These are phyloP conservation scores for Termitomyces titanicus DNA, from an alignment of 768 basidiomycete species.

Conservation along the genomic window DNA sequence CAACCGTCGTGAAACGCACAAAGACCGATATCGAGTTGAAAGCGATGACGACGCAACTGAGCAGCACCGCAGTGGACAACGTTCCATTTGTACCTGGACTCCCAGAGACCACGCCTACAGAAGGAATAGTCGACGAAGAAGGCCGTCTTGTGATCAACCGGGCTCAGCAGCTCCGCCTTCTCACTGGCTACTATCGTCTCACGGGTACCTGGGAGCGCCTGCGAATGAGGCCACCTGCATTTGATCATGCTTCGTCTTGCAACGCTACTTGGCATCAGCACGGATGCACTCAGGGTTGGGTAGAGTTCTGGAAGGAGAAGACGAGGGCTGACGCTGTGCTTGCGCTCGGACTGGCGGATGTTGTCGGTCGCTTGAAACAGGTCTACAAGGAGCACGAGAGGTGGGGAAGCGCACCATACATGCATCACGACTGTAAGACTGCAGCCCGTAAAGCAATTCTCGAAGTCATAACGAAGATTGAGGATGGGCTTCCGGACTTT, in stretches of 20 bases:
- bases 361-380: constrained; percentile 58
- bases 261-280: constrained; percentile 71
- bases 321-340: constrained; percentile 59
- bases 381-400: constrained; percentile 67
- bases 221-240: constrained; percentile 51
- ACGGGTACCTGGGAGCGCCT: constrained; percentile 64
- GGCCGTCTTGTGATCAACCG: constrained; percentile 51
- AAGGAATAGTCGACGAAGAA: constrained; percentile 35
- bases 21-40: constrained; percentile 25
- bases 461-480: constrained; percentile 52
- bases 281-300: constrained; percentile 68
- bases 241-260: constrained; percentile 63
- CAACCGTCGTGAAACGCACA: constrained; percentile 37
- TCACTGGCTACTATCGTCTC: constrained; percentile 69
- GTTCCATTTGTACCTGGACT: background rate
- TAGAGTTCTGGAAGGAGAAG: constrained; percentile 80
- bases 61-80: background rate
- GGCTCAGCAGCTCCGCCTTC: constrained; percentile 59
- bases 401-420: constrained; percentile 71
- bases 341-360: constrained; percentile 57
- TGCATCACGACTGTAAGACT: constrained; percentile 72
- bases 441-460: constrained; percentile 53
- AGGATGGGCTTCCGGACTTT: constrained; percentile 59
- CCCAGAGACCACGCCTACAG: constrained; percentile 10
- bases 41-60: constrained; percentile 6